These are phyloP conservation scores for Pelargonium myrrhifolium DNA, from an alignment of 441 rosid species.

Conservation along the genomic window DNA sequence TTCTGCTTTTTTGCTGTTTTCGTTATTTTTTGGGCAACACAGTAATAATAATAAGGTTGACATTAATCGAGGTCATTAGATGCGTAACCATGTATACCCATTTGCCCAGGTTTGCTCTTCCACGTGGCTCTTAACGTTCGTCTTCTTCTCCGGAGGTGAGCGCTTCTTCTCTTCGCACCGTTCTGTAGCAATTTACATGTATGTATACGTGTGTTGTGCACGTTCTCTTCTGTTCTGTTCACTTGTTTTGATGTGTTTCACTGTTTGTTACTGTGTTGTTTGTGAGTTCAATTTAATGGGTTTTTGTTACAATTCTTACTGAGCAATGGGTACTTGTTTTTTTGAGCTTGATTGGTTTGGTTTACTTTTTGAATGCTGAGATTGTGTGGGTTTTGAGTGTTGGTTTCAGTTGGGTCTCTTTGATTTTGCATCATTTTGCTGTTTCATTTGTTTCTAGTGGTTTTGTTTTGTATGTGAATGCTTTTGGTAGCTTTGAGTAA, in stretches of 20 bases:
- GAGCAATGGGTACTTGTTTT: conserved; percentile 10
- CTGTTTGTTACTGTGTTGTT: conserved; percentile 3
- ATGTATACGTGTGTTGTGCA: not conserved
- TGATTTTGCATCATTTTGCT: conserved; percentile 8
- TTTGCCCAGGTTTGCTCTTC: conserved; percentile 22
- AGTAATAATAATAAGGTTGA: conserved; percentile 24
- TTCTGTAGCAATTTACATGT: conserved; percentile 16
- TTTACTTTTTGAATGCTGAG: conserved; percentile 20
- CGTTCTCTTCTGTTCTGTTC: conserved; percentile 5
- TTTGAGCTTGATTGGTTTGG: conserved; percentile 8
- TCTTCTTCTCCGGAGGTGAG: conserved; percentile 37
- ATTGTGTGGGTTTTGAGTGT: conserved; percentile 11
- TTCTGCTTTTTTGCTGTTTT: conserved; percentile 5
- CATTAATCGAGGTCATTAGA: conserved; percentile 29
- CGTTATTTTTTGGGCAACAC: not conserved
- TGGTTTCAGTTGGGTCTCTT: conserved; percentile 9
- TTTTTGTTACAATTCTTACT: conserved; percentile 13
- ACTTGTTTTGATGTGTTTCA: conserved; percentile 12
- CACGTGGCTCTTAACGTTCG: conserved; percentile 45
- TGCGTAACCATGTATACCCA: conserved; percentile 25
- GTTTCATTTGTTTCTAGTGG: conserved; percentile 7
- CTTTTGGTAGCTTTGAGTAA: conserved; percentile 1
- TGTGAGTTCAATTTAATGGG: conserved; percentile 16
- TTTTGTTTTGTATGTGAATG: conserved; percentile 8
- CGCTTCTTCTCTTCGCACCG: conserved; percentile 12